A percentile compares a stretch with the other conserved stretches of the same genome.
phyloP scores from a whole-genome alignment of 345 rosid genomes.

The Viola odorata region DNA sequence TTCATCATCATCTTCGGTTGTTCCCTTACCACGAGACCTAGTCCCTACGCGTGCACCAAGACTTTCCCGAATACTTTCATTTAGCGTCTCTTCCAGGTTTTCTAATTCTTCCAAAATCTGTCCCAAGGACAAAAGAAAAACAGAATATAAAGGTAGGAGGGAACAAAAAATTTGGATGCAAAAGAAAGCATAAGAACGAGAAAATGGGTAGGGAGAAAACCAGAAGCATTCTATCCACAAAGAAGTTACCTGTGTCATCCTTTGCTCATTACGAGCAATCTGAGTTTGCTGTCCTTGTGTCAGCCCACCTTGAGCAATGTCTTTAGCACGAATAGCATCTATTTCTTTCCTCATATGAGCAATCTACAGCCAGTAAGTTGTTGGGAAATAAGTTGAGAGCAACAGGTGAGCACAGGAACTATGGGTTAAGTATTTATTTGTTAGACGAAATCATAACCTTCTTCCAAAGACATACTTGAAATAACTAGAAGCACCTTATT shows the following conservation, averaged over 20 bases:
- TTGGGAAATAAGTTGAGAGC: conserved; percentile 1
- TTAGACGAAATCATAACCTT: no score
- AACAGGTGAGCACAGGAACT: neutral
- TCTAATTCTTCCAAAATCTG: conserved; percentile 94
- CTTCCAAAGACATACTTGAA: no score
- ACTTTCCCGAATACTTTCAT: conserved; percentile 93
- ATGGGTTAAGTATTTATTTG: no score
- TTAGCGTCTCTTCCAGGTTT: conserved; percentile 89
- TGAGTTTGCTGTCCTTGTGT: conserved; percentile 99
- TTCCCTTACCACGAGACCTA: conserved; percentile 42
- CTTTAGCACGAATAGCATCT: conserved; percentile 91
- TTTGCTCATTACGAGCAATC: conserved; percentile 96
- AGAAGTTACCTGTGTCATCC: conserved; percentile 58
- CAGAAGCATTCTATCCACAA: neutral
- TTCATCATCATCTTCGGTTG: conserved; percentile 58
- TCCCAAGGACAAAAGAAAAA: conserved; percentile 7
- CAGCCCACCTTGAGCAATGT: conserved; percentile 91
- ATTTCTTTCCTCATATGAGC: conserved; percentile 96
- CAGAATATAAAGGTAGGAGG: neutral
- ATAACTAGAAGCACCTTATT: no score
- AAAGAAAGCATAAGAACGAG: neutral
- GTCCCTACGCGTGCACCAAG: conserved; percentile 71
- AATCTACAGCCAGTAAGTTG: conserved; percentile 40
- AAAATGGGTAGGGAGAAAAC: neutral
- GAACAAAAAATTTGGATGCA: neutral